phyloP scores from a whole-genome alignment of 768 basidiomycete species.

The Suillus occidentalis region DNA sequence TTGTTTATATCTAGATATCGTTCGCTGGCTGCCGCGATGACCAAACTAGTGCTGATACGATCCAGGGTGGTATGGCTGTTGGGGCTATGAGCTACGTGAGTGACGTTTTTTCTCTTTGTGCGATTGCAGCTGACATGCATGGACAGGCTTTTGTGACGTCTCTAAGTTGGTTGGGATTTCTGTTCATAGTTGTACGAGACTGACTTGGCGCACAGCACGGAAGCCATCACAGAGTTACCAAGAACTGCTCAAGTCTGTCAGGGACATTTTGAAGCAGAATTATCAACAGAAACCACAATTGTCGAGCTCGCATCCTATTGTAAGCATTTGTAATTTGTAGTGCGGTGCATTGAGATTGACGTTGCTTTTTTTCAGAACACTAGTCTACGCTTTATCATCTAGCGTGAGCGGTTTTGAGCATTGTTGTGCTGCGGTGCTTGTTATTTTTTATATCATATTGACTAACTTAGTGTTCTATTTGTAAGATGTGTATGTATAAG shows the following conservation, averaged over 20 bases:
- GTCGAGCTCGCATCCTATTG: conserved; percentile 71
- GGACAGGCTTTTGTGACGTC: conserved; percentile 62
- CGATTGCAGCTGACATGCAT: conserved; percentile 5
- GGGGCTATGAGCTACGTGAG: conserved; percentile 82
- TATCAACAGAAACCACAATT: conserved; percentile 75
- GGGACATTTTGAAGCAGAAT: conserved; percentile 57
- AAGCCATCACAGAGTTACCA: conserved; percentile 66
- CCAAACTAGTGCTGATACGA: conserved; percentile 74
- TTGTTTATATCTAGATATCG: conserved; percentile 48
- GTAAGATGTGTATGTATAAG: not conserved
- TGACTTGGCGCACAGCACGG: conserved; percentile 27
- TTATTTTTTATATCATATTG: not conserved
- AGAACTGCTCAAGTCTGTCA: conserved; percentile 56
- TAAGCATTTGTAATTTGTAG: conserved; percentile 22
- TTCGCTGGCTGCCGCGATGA: conserved; percentile 72
- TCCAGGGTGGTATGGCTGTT: conserved; percentile 59
- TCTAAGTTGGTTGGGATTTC: conserved; percentile 35
- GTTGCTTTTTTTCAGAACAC: conserved; percentile 22
- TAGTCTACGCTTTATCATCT: conserved; percentile 31
- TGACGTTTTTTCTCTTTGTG: conserved; percentile 4
- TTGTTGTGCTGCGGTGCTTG: not conserved
- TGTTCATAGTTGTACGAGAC: not conserved
- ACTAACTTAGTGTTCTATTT: not conserved
- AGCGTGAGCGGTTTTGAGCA: conserved; percentile 1
- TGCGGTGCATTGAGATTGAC: not conserved